phyloP scores from a whole-genome alignment of 768 basidiomycete species.

The Russula olivacea region DNA sequence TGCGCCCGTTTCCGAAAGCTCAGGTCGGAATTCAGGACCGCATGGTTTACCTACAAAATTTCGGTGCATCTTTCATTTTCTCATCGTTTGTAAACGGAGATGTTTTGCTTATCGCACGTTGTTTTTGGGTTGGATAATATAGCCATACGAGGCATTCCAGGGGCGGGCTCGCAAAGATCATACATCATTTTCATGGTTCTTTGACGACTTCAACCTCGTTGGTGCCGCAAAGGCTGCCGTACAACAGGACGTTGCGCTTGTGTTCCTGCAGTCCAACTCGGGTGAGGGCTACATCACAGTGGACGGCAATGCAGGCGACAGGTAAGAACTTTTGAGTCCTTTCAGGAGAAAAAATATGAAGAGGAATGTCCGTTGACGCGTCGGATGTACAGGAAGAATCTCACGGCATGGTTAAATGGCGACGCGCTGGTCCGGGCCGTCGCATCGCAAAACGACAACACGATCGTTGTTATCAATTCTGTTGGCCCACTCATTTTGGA shows the following conservation, averaged over 20 bases:
- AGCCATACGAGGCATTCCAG: constrained; percentile 82
- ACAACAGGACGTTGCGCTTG: constrained; percentile 46
- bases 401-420: constrained; percentile 37
- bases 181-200: constrained; percentile 59
- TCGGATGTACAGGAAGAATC: constrained; percentile 27
- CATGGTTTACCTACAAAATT: constrained; percentile 72
- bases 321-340: constrained; percentile 34
- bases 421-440: constrained; percentile 45
- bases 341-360: neutral
- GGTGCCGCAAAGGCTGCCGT: constrained; percentile 40
- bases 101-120: neutral
- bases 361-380: neutral
- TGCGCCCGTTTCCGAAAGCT: neutral
- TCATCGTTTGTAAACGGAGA: neutral
- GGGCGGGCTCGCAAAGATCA: constrained; percentile 58
- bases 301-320: constrained; percentile 52
- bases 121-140: neutral
- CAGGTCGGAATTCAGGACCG: constrained; percentile 42
- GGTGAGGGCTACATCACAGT: constrained; percentile 51
- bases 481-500: constrained; percentile 69
- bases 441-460: constrained; percentile 66
- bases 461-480: constrained; percentile 73
- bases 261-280: constrained; percentile 39
- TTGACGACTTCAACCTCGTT: constrained; percentile 61
- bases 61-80: constrained; percentile 41